These are phyloP conservation scores for Pichia sp. DNA, from an alignment of 1,139 yeast species.

Conservation along the genomic window DNA sequence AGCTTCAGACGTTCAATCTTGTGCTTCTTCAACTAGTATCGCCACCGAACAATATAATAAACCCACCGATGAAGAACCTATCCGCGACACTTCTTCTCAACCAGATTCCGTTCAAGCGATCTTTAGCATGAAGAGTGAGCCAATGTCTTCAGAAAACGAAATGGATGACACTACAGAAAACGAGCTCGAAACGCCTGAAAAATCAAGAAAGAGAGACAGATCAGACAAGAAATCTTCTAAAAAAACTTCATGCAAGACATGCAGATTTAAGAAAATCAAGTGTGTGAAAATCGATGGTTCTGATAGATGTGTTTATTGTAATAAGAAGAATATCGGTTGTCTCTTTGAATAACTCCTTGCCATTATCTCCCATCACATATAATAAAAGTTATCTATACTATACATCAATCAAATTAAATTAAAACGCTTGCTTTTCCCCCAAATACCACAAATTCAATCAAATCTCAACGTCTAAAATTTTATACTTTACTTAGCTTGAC, in stretches of 20 bases:
- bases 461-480: too few species aligned
- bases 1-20: background rate
- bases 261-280: slow-evolving; percentile 33
- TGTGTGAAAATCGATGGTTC: slow-evolving; percentile 30
- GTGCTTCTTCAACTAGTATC: background rate
- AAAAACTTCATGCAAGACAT: slow-evolving; percentile 32
- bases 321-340: slow-evolving; percentile 25
- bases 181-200: background rate
- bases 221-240: slow-evolving; percentile 24
- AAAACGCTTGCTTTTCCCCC: too few species aligned
- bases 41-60: background rate
- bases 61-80: background rate
- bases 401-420: too few species aligned
- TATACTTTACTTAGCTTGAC: too few species aligned
- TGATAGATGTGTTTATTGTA: slow-evolving; percentile 27
- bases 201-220: too few species aligned
- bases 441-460: too few species aligned
- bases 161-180: too few species aligned
- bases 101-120: too few species aligned
- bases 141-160: too few species aligned
- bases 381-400: background rate
- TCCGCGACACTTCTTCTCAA: too few species aligned
- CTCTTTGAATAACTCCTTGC: slow-evolving; percentile 7
- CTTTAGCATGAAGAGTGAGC: too few species aligned
- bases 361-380: background rate